phyloP scores from a whole-genome alignment of 2,329 filamentous ascomycete genomes.

The Sporothrix humicola region DNA sequence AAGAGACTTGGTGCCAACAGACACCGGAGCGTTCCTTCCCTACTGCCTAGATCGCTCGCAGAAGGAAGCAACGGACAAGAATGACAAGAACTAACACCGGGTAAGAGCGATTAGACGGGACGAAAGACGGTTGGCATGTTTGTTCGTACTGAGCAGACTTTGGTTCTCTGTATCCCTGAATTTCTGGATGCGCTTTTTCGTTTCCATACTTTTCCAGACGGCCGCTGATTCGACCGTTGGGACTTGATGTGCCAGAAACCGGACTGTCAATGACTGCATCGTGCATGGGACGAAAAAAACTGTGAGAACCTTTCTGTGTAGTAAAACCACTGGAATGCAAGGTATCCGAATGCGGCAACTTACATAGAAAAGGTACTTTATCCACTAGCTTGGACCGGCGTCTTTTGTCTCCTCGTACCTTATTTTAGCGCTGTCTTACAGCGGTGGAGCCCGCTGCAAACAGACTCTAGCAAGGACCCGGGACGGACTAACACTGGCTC shows the following conservation, averaged over 20 bases:
- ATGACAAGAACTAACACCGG: not conserved
- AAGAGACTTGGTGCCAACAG: not conserved
- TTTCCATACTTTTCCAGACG: not conserved
- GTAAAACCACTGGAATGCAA: not conserved
- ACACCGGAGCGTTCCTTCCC: slow-evolving; percentile 14
- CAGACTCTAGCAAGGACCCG: not conserved
- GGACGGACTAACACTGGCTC: not conserved
- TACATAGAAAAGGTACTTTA: not conserved
- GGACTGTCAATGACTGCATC: slow-evolving; percentile 5
- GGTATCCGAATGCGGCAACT: slow-evolving; percentile 5
- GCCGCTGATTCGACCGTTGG: not conserved
- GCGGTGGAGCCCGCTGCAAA: slow-evolving; percentile 1
- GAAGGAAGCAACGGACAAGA: not conserved
- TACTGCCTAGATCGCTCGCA: not conserved
- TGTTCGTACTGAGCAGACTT: not conserved
- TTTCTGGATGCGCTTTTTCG: not conserved
- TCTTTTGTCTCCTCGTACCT: not conserved
- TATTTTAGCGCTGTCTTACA: slow-evolving; percentile 21
- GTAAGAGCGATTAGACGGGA: not conserved
- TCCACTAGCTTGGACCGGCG: not conserved
- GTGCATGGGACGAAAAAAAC: not conserved
- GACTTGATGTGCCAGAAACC: not conserved
- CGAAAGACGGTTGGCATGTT: not conserved
- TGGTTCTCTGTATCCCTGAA: not conserved
- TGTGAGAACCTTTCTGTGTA: too few species aligned